Evolutionary conservation across 805 yeast genomes (phyloP), one percentile per base, ranked within the genome.

Genomic region (Torulaspora quercuum): DNA sequence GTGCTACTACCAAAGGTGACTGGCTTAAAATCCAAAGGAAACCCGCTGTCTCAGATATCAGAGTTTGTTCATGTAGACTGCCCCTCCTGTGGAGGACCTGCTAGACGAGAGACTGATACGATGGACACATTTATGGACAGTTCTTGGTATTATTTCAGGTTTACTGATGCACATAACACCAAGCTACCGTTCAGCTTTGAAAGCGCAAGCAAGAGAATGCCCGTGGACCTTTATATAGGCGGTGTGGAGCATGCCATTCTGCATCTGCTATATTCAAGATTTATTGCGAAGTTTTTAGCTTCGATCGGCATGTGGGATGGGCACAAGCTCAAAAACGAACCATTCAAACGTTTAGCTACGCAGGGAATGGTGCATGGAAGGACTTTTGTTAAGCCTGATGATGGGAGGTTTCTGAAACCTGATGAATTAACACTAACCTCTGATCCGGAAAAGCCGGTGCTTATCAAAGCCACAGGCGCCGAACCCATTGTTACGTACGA

Each of bases 41-140:
- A 82, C 29, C 95, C 97, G 6, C 65, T 90, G 28, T 76, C 78
- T 2, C 70, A 75, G 14, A 66, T 80, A 34, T 73, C 73, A 0
- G 82, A 78, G 12, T 90, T 87, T 68, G 78, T 79, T 6, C 69
- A 84, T 42, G 76, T 82, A 1, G 59, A 66, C 19, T 92, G 98
- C 59, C 98, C 98, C 5, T 70, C 74, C 0, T 92, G 98, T 65
- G 78, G 79, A 3, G 50, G 58, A 6, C 66, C 68, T 1, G 95
- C 96, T 0, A 77, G 73, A 39, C 73, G 98, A 51, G 98, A 92
- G 47, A 86, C 97, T 0, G 98, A 92, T 54, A 92, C 98, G 0
- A 90, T 92, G 98, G 98, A 92, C 56, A 92, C 98, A 0, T 92
- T 92, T 55, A 90, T 92, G 78, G 98, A 92, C 62, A 84, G 95